Conservation (phyloP, 2,329 filamentous ascomycete genomes). For the Trichophyton mentagrophytes region DNA sequence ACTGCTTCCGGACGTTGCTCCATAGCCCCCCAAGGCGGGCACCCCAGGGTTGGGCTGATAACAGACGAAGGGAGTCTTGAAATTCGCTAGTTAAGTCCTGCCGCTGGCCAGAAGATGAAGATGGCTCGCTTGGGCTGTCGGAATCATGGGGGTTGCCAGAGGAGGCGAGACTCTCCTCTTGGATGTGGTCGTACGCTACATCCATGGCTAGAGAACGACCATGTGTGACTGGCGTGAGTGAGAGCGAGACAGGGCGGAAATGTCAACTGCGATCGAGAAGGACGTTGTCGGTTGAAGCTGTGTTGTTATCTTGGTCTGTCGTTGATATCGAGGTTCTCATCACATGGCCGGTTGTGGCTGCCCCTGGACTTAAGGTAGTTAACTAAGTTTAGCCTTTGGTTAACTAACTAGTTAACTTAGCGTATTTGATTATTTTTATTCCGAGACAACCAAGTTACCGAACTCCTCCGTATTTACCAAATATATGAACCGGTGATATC, state of each 20-base stretch:
- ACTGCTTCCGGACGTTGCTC: slow-evolving; percentile 86
- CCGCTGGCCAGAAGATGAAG: slow-evolving; percentile 20
- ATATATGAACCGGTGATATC: no score
- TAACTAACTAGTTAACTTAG: no score
- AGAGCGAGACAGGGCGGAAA: neutral
- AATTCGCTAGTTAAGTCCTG: slow-evolving; percentile 68
- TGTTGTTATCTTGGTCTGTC: neutral
- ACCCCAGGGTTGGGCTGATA: slow-evolving; percentile 86
- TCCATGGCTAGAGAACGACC: slow-evolving; percentile 52
- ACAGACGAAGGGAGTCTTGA: slow-evolving; percentile 88
- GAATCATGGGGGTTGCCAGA: slow-evolving; percentile 29
- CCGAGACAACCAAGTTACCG: no score
- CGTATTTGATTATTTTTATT: no score
- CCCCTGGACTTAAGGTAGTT: neutral
- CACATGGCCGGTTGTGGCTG: neutral
- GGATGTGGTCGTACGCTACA: slow-evolving; percentile 92
- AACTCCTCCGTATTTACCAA: no score
- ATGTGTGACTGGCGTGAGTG: neutral
- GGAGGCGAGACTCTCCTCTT: slow-evolving; percentile 58
- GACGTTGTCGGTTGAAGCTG: neutral
- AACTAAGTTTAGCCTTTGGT: no score
- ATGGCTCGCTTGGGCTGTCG: slow-evolving; percentile 34
- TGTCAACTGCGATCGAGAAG: no score
- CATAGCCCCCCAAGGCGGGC: slow-evolving; percentile 76
- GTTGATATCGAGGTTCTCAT: neutral